Conservation (phyloP, 1,284 basidiomycete species). For the Cystobasidium slooffiae region DNA sequence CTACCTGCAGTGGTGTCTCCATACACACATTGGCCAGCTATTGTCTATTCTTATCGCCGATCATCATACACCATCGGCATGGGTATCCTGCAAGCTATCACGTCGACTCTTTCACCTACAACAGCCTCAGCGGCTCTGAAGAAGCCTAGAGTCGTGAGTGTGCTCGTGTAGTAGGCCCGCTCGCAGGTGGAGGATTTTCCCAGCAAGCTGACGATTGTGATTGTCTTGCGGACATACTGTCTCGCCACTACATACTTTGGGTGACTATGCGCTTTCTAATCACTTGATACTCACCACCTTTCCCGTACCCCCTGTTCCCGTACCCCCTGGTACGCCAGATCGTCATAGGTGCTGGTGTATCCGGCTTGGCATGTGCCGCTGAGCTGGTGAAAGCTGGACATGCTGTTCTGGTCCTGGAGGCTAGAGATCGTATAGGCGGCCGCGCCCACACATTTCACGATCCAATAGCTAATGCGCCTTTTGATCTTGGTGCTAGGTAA, state of each 20-base stretch:
- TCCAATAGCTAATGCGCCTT: slow-evolving; percentile 25
- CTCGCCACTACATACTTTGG: neutral
- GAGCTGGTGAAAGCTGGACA: slow-evolving; percentile 88
- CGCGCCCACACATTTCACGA: slow-evolving; percentile 59
- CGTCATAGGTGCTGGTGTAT: slow-evolving; percentile 73
- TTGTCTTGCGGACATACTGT: too few species aligned
- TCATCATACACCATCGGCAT: slow-evolving; percentile 9
- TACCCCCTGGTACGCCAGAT: slow-evolving; percentile 45
- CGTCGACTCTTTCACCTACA: neutral
- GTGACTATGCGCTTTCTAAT: neutral
- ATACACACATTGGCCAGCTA: too few species aligned
- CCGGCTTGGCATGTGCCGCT: slow-evolving; percentile 77
- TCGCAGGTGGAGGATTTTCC: neutral
- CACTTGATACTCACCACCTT: too few species aligned
- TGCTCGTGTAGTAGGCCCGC: neutral
- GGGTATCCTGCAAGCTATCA: neutral
- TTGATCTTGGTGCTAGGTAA: slow-evolving; percentile 51
- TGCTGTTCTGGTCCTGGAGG: slow-evolving; percentile 85
- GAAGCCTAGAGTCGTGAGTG: slow-evolving; percentile 5
- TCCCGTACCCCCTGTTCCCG: neutral
- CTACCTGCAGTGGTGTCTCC: neutral
- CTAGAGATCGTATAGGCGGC: slow-evolving; percentile 90
- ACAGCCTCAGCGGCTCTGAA: neutral
- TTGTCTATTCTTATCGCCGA: neutral
- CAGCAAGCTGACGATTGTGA: neutral